Evolutionary conservation across 176 grass and related monocot genomes (phyloP).

Genomic region (Aegilops longissima): DNA sequence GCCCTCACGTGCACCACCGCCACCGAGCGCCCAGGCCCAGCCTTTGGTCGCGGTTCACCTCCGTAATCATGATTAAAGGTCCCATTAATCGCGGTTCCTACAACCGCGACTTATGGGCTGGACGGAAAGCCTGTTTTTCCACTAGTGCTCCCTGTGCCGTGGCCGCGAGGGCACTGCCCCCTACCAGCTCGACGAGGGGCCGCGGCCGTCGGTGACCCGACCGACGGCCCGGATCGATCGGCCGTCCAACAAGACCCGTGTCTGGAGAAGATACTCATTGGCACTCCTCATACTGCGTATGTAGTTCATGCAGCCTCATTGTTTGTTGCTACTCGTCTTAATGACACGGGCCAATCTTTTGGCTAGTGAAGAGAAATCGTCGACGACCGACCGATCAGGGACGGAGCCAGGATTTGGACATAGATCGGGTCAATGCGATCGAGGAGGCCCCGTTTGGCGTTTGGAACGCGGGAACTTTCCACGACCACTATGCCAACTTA

Average conservation of each 20-base stretch:
- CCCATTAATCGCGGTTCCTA: no score
- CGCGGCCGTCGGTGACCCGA: neutral
- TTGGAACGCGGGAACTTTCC: neutral
- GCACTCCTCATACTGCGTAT: no score
- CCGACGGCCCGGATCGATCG: neutral
- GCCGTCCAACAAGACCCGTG: neutral
- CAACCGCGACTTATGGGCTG: no score
- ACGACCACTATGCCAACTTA: neutral
- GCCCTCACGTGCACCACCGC: no score
- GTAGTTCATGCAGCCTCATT: neutral
- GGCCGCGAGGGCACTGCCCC: conserved; percentile 16
- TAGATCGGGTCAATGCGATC: neutral
- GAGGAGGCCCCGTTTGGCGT: neutral
- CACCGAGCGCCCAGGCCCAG: no score
- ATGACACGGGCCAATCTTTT: neutral
- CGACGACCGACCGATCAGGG: no score
- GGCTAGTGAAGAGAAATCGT: neutral
- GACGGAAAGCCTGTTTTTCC: no score
- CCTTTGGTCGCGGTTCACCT: no score
- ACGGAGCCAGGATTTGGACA: neutral
- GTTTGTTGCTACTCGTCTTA: neutral
- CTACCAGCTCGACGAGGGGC: conserved; percentile 13
- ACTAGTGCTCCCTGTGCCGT: conserved; percentile 25
- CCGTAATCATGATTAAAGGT: no score
- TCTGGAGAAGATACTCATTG: no score